Evolutionary conservation across 192 early-diverging fungal genomes (phyloP), one percentile per base, ranked within the genome.

Genomic region (Blastocladiella britannica): DNA sequence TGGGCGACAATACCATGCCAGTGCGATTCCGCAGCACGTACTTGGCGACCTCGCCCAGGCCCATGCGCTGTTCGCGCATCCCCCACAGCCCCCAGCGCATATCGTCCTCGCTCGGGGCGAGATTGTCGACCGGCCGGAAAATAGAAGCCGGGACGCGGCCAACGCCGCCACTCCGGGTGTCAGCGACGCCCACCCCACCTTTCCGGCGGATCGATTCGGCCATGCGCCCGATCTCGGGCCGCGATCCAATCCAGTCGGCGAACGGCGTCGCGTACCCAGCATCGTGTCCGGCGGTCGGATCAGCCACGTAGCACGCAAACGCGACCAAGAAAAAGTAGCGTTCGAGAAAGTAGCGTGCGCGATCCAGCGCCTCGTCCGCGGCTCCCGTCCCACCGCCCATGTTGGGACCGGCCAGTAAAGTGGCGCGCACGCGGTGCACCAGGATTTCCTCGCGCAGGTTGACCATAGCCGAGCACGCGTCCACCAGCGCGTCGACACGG

Each of bases 81-180:
- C 12, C 31, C 5, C 51, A 9, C 47, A 25, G 27, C 53, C 28
- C 20, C 22, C 18, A 53, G 18, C 61, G 55, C 0, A 67, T 29
- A 18, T 53, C 57, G 4, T n/a, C n/a, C n/a, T n/a, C n/a, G n/a
- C n/a, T n/a, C n/a, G n/a, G n/a, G n/a, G 55, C 52, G 7, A 82
- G 67, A 60, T 82, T 78, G 47, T 81, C 78, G 1, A 78, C 67
- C 0, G 80, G 80, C 23, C 72, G 64, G 59, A 82, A 82, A 8
- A 71, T 55, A 28, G 64, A 65, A 7, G 81, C 60, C 26, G 37
- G 37, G 15, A 47, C n/a, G 3, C 37, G 37, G 37, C 60, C n/a
- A n/a, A n/a, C n/a, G n/a, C n/a, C n/a, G n/a, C n/a, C n/a, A n/a
- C n/a, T n/a, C n/a, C n/a, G n/a, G n/a, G n/a, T n/a, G n/a, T n/a